A percentile compares a stretch with the other conserved stretches of the same genome.
Evolutionary conservation across 768 basidiomycete genomes (phyloP).

Genomic region (Daedaleopsis sinensis): DNA sequence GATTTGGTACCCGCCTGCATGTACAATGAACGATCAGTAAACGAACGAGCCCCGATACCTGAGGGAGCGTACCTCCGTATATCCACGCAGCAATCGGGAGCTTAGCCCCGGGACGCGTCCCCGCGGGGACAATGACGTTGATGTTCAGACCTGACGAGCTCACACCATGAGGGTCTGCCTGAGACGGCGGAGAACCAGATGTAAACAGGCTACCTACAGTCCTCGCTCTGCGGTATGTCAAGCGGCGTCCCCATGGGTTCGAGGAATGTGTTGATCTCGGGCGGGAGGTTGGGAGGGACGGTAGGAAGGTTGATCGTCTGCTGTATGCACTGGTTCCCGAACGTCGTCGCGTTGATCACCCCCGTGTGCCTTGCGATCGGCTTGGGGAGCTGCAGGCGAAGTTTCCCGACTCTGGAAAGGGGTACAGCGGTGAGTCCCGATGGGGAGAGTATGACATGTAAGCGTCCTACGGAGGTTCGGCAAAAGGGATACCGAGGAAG

Average conservation of each 20-base stretch:
- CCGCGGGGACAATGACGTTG: conserved; percentile 51
- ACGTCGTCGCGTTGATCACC: conserved; percentile 39
- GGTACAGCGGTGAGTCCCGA: not conserved
- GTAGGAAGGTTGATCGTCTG: conserved; percentile 40
- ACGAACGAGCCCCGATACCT: no score
- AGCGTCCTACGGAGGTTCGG: conserved; percentile 51
- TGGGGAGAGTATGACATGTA: not conserved
- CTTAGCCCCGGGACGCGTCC: conserved; percentile 42
- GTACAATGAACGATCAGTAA: not conserved
- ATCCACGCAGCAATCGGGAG: conserved; percentile 64
- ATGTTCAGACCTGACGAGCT: conserved; percentile 47
- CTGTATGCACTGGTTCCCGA: conserved; percentile 52
- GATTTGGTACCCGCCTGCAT: conserved; percentile 5
- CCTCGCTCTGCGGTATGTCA: conserved; percentile 13
- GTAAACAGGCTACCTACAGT: not conserved
- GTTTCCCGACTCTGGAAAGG: conserved; percentile 35
- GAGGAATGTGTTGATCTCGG: conserved; percentile 29
- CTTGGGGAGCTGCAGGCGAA: conserved; percentile 48
- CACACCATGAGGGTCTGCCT: not conserved
- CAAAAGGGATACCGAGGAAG: conserved; percentile 61
- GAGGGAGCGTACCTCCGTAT: conserved; percentile 40
- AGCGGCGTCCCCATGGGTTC: not conserved
- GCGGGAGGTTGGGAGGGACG: conserved; percentile 39
- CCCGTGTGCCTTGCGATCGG: conserved; percentile 40
- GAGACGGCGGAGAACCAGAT: not conserved